Base-by-base conservation (phyloP, 768 basidiomycete species). In the Pisolithus sp. region DNA sequence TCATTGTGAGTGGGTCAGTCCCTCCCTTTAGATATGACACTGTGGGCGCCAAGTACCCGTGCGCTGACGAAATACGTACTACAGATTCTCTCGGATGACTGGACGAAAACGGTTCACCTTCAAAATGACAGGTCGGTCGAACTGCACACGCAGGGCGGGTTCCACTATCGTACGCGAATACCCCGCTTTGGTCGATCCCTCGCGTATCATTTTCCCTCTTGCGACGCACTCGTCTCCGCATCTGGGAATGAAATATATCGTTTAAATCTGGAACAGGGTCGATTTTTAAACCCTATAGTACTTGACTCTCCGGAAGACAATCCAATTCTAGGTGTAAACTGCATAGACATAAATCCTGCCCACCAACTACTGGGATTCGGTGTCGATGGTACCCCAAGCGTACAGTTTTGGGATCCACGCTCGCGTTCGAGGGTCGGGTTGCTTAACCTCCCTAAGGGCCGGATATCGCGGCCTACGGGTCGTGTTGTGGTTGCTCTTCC, bases 31-130 rank as follows among this genome's bases (percentile, higher is more conserved):
- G 37, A 9, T 30, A 30, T 30, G 30, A n/a, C 34, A 44, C 15
- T 39, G 31, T 15, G 34, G 36, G 23, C 15, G 12, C 20, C 30
- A n/a, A 31, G 20, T 28, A 46, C 36, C 23, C 47, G 38, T 31
- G 39, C n/a, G 42, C 39, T 28, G 18, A 39, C 12, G 37, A 37
- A 24, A 13, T 42, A n/a, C n/a, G n/a, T n/a, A 37, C 9, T 54
- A 7, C 68, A 96, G 93, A 85, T 92, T 59, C 76, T 98, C 7
- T 97, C 94, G 1, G 89, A 94, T 62, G 95, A 98, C 74, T 98
- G 95, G 95, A 98, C 95, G 7, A 98, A 98, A 67, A 86, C 90
- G n/a, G 77, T 97, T 55, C 93, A 96, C 66, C 79, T 99, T 2
- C 96, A 98, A 77, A 86, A 86, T 46, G 93, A 97, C 73, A 85